Base-by-base conservation (phyloP, 768 basidiomycete genomes). In the Mrakia hoshinonis region DNA sequence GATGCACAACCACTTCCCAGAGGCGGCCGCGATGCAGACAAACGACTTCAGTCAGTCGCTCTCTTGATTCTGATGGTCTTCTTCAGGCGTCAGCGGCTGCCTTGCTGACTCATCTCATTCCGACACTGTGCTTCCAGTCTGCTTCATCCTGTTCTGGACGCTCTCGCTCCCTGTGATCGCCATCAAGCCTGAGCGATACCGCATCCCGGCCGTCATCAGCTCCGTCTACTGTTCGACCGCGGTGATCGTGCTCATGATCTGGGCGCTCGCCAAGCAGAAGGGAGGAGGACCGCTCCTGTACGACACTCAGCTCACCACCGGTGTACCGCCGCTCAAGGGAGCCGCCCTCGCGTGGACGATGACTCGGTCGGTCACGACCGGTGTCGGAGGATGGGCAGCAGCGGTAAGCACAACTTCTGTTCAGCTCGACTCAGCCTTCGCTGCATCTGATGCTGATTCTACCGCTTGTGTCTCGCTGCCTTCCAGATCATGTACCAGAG, bases 311-410 rank as follows among this genome's bases (percentile, higher is more conserved):
- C 55, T 60, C 26, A 54, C 75, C 3, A 69, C 73, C 52, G 74
- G 75, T 15, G 74, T 75, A 4, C 69, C 70, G 6, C 55, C 70
- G 2, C 74, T 75, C 5, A 64, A 70, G 15, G 76, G 77, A 2
- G 68, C 70, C 5, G 74, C 68, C 2, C 72, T 78, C 7, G 77
- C 58, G 20, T 78, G 78, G 78, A 77, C 75, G 4, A 74, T 78
- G 48, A 61, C 55, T n/a, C 51, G 55, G 31, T 26, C 46, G 20
- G 52, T 73, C 5, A 64, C 67, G 9, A 36, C 66, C 0, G 58
- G 38, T 1, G 61, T 72, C 26, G 67, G 67, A 38, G 67, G 51
- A 26, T 68, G 67, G 67, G 51, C 52, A n/a, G 67, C 38, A 22
- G 51, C 34, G 12, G 49, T 55, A 12, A 68, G 29, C 29, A 12